A percentile compares a stretch with the other conserved stretches of the same genome.
Conservation (phyloP, 2,329 filamentous ascomycete species). For the Apiospora rasikravindrae region DNA sequence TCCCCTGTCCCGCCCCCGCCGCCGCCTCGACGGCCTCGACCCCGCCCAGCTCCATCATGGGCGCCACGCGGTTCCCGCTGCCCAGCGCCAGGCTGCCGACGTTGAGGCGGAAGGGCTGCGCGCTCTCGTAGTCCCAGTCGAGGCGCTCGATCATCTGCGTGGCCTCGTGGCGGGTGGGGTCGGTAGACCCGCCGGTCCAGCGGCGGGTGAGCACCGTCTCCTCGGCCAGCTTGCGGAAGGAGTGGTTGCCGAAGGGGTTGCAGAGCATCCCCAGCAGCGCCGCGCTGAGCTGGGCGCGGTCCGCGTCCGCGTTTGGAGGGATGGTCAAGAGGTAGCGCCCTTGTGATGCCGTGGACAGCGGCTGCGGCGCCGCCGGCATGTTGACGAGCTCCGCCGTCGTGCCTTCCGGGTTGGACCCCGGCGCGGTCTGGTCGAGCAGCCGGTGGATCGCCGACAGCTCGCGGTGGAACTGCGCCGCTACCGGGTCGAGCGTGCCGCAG, state of each 20-base stretch:
- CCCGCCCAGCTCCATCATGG: neutral
- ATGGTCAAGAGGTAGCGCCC: conserved; percentile 17
- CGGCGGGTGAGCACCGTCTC: conserved; percentile 17
- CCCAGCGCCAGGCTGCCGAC: neutral
- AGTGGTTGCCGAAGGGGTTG: conserved; percentile 21
- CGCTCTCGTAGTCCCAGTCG: conserved; percentile 23
- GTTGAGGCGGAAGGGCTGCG: conserved; percentile 18
- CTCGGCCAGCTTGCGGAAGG: conserved; percentile 8
- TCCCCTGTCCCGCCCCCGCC: neutral
- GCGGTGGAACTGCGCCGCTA: conserved; percentile 23
- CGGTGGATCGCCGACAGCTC: conserved; percentile 19
- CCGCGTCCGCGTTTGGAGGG: neutral
- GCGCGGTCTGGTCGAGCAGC: neutral
- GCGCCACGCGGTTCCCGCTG: neutral
- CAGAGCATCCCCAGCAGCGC: conserved; percentile 21
- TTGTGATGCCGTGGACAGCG: neutral
- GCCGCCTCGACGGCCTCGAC: neutral
- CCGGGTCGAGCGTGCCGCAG: conserved; percentile 22
- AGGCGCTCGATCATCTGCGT: conserved; percentile 21
- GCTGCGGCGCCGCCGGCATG: neutral
- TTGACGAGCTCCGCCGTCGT: neutral
- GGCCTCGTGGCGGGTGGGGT: conserved; percentile 17
- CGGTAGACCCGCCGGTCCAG: neutral
- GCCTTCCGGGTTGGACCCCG: neutral
- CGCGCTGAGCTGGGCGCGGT: neutral